Evolutionary conservation across 768 basidiomycete genomes (phyloP).

Genomic region (Cystofilobasidium macerans): DNA sequence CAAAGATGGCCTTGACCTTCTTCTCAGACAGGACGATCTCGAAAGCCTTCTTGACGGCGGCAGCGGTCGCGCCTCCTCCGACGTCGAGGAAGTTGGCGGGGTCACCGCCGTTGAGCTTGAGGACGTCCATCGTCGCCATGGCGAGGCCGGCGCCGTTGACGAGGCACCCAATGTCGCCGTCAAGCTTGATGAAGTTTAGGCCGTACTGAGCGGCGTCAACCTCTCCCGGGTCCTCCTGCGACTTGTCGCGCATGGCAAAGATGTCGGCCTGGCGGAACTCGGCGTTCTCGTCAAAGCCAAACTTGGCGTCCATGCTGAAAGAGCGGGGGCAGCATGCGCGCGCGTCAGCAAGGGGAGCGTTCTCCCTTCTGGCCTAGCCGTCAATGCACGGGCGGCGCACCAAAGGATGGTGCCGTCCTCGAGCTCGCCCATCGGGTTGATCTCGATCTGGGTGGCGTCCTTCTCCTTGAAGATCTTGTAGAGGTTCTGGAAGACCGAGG

Average conservation of each 20-base stretch:
- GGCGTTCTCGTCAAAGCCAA: slow-evolving; percentile 99
- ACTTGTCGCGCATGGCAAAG: slow-evolving; percentile 75
- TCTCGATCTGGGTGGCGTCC: slow-evolving; percentile 98
- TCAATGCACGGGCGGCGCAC: slow-evolving; percentile 41
- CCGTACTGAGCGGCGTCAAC: slow-evolving; percentile 79
- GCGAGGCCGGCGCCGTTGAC: slow-evolving; percentile 98
- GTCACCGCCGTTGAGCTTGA: slow-evolving; percentile 81
- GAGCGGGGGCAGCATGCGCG: neutral
- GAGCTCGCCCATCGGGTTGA: slow-evolving; percentile 92
- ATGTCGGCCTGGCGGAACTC: slow-evolving; percentile 92
- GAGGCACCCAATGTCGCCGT: slow-evolving; percentile 90
- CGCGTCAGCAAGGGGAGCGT: neutral
- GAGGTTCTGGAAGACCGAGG: slow-evolving; percentile 82
- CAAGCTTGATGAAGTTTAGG: slow-evolving; percentile 49
- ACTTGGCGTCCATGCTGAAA: slow-evolving; percentile 95
- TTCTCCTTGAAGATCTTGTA: slow-evolving; percentile 98
- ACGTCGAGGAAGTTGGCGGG: slow-evolving; percentile 99
- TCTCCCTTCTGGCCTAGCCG: no score
- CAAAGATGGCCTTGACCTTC: slow-evolving; percentile 95
- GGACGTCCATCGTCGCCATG: slow-evolving; percentile 99
- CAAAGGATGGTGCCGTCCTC: slow-evolving; percentile 85
- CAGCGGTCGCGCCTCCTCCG: slow-evolving; percentile 97
- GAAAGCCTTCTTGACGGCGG: slow-evolving; percentile 98
- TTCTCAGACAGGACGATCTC: slow-evolving; percentile 82
- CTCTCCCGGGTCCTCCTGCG: slow-evolving; percentile 94